phyloP scores from a whole-genome alignment of 768 basidiomycete species.

The Chalciporus chontae region DNA sequence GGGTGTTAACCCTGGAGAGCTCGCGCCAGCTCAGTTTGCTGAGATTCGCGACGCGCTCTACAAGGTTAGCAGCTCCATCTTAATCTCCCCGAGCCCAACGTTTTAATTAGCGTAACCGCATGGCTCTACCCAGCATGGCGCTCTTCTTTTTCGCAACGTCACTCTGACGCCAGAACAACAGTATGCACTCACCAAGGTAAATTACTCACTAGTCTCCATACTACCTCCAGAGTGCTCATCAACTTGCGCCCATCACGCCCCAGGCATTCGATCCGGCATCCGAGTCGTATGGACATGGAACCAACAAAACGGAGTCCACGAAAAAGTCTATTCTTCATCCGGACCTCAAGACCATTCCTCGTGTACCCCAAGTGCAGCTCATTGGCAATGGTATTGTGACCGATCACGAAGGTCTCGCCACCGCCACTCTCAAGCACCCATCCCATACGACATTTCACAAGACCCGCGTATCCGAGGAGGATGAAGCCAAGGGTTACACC shows the following conservation, averaged over 20 bases:
- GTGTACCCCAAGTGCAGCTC: slow-evolving; percentile 85
- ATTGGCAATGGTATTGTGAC: slow-evolving; percentile 85
- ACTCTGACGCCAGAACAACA: slow-evolving; percentile 77
- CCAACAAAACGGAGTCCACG: slow-evolving; percentile 75
- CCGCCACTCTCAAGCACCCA: slow-evolving; percentile 81
- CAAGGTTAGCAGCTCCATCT: slow-evolving; percentile 45
- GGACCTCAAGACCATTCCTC: slow-evolving; percentile 87
- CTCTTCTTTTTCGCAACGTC: slow-evolving; percentile 70
- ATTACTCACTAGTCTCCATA: not conserved
- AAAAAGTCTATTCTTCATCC: slow-evolving; percentile 83
- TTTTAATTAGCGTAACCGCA: not conserved
- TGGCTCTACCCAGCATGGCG: slow-evolving; percentile 49
- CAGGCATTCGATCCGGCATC: slow-evolving; percentile 74
- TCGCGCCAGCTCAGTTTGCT: slow-evolving; percentile 58
- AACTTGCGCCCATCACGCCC: slow-evolving; percentile 6
- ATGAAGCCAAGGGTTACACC: slow-evolving; percentile 75
- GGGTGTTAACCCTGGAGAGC: slow-evolving; percentile 62
- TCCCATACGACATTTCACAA: slow-evolving; percentile 87
- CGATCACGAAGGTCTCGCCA: slow-evolving; percentile 75
- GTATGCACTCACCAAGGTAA: slow-evolving; percentile 79
- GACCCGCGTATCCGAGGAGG: slow-evolving; percentile 65
- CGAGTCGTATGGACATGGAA: slow-evolving; percentile 77
- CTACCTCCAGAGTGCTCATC: not conserved
- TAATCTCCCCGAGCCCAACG: not conserved
- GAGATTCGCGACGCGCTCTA: slow-evolving; percentile 73